Conservation (phyloP, 495 filamentous ascomycete species). For the Aspergillus panamensis region DNA sequence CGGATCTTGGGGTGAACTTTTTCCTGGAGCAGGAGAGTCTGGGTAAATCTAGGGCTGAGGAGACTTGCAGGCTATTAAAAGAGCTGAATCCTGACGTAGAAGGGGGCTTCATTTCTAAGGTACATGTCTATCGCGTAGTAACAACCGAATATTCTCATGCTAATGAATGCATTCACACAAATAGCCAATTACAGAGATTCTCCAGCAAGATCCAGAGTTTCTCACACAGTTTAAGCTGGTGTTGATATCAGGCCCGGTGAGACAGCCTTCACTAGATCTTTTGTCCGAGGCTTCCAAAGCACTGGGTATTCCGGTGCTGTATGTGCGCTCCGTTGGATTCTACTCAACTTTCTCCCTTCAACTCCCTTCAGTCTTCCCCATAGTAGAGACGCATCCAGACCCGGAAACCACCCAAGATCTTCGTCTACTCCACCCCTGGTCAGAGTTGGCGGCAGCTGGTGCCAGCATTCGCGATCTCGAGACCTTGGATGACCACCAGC, state of each 20-base stretch:
- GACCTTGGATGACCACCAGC: constrained; percentile 70
- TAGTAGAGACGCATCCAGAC: constrained; percentile 95
- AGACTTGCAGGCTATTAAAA: constrained; percentile 67
- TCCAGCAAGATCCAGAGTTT: constrained; percentile 40
- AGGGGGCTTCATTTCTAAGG: constrained; percentile 55
- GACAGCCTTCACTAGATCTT: constrained; percentile 51
- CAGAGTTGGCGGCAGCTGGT: constrained; percentile 62
- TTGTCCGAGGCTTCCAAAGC: constrained; percentile 56
- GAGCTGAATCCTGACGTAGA: constrained; percentile 97
- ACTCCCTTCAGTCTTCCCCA: constrained; percentile 76
- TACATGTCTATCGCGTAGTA: constrained; percentile 19
- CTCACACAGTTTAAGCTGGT: constrained; percentile 65
- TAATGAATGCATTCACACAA: constrained; percentile 12
- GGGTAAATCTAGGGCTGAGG: constrained; percentile 76
- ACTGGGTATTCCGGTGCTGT: constrained; percentile 70
- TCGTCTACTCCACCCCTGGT: constrained; percentile 82
- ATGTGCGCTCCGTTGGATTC: constrained; percentile 84
- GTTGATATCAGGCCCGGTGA: constrained; percentile 68
- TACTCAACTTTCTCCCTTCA: constrained; percentile 77
- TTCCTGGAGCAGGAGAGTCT: constrained; percentile 79
- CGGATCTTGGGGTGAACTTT: constrained; percentile 93
- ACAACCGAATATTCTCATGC: background rate
- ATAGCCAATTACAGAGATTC: constrained; percentile 40
- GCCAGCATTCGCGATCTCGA: constrained; percentile 65
- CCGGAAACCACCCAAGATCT: constrained; percentile 81